Evolutionary conservation across 148 eudicot genomes (phyloP).

Genomic region (Camellia japonica): DNA sequence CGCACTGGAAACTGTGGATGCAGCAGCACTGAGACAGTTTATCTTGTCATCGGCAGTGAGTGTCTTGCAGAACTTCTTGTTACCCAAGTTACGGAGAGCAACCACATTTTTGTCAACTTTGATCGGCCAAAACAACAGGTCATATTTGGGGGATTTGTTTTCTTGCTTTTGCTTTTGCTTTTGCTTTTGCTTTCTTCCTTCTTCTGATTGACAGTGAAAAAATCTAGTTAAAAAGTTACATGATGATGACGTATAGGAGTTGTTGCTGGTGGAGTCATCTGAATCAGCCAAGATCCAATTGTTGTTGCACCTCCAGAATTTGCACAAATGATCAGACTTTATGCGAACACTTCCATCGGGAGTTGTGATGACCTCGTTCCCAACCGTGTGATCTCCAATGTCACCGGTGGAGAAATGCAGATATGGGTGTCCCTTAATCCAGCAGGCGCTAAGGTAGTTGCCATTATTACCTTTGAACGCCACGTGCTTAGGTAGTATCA

Average conservation of each 20-base stretch:
- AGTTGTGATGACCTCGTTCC: constrained; percentile 10
- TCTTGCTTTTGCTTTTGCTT: too few species aligned
- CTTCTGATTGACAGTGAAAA: too few species aligned
- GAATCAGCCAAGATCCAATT: constrained; percentile 20
- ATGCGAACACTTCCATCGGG: constrained; percentile 13
- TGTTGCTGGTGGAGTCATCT: background rate
- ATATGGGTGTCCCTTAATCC: background rate
- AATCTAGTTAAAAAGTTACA: too few species aligned
- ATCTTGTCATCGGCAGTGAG: background rate
- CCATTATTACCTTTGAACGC: background rate
- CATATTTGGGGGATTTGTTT: background rate
- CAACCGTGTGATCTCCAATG: background rate
- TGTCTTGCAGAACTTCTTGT: background rate
- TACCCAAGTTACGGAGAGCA: constrained; percentile 2
- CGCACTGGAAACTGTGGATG: background rate
- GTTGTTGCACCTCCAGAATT: constrained; percentile 15
- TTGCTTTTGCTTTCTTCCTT: too few species aligned
- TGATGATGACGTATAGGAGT: background rate
- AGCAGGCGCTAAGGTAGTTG: background rate
- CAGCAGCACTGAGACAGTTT: background rate
- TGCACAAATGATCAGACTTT: background rate
- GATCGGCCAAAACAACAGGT: constrained; percentile 6
- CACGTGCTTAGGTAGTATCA: too few species aligned
- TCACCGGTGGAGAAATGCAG: background rate
- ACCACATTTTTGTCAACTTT: background rate